Evolutionary conservation across 1,139 yeast genomes (phyloP), one percentile per base, ranked within the genome.

Genomic region (Spathaspora jeffriesii): DNA sequence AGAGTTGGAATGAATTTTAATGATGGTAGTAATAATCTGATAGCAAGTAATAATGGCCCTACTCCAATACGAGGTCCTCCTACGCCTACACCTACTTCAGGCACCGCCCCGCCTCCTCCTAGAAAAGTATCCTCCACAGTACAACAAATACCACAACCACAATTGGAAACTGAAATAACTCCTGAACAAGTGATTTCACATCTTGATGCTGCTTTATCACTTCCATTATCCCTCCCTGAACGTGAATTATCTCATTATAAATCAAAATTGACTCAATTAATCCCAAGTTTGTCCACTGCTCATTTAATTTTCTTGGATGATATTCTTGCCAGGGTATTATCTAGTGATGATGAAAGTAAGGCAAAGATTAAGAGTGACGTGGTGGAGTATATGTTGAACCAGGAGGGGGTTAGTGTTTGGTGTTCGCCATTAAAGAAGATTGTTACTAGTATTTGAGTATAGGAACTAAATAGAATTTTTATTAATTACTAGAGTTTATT

Each of bases 401-500:
- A 79, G 52, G 78, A 71, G 47, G 84, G 84, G 2, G 78, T 78
- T 4, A 73, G 83, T 44, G 51, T 62, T 14, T 83, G 88, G 88
- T 77, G 82, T 46, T 65, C 76, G 18, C 83, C 87, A 4, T 61
- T 83, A 42, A 73, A 80, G 46, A 79, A 77, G 53, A 59, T 81
- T 2, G 59, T 81, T 22, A 40, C 46, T 11, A 51, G 51, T 41
- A 21, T 52, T 36, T 47, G 41, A 22, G n/a, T n/a, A n/a, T n/a
- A n/a, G n/a, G n/a, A n/a, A n/a, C n/a, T 22, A 36, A 17, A 36
- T 10, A 17, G 36, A 17, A 17, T 31, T 17, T 7, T 31, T 11
- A 34, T 34, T 34, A 18, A 5, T 17, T 38, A n/a, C n/a, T n/a
- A n/a, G 28, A 10, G 28, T 10, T 21, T 20, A 3, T 38, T 36